phyloP scores from a whole-genome alignment of 192 early-diverging fungal species.

The Lunasporangiospora selenospora region DNA sequence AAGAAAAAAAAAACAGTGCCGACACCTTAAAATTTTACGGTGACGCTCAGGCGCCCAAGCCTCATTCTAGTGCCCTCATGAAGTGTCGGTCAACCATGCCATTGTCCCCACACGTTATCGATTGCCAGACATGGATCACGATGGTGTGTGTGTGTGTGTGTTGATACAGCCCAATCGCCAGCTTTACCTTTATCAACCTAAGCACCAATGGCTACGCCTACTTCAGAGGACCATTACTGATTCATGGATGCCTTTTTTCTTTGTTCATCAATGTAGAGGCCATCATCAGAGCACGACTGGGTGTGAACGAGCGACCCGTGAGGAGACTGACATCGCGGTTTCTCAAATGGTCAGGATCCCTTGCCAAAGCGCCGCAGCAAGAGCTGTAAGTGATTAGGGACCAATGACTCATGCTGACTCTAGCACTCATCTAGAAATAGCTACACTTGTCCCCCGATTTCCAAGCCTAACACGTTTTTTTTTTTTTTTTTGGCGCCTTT shows the following conservation, averaged over 20 bases:
- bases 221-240: not conserved
- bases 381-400: slow-evolving; percentile 17
- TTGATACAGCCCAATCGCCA: no score
- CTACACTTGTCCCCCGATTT: no score
- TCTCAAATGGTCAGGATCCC: slow-evolving; percentile 21
- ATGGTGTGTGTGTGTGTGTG: slow-evolving; percentile 3
- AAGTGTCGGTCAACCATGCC: no score
- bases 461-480: not conserved
- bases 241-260: not conserved
- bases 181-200: no score
- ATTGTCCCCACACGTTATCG: not conserved
- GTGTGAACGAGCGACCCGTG: slow-evolving; percentile 38
- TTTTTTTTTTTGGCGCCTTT: not conserved
- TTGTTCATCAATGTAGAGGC: slow-evolving; percentile 5
- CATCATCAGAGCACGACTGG: slow-evolving; percentile 31
- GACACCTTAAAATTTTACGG: not conserved
- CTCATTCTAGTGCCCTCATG: no score
- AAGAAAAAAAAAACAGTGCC: not conserved
- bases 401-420: no score
- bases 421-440: no score
- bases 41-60: no score
- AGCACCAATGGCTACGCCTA: no score
- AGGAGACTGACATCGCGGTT: slow-evolving; percentile 14
- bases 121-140: slow-evolving; percentile 16
- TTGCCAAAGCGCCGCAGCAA: slow-evolving; percentile 4